Evolutionary conservation across 805 yeast species (phyloP).

Genomic region (Yarrowia deformans): DNA sequence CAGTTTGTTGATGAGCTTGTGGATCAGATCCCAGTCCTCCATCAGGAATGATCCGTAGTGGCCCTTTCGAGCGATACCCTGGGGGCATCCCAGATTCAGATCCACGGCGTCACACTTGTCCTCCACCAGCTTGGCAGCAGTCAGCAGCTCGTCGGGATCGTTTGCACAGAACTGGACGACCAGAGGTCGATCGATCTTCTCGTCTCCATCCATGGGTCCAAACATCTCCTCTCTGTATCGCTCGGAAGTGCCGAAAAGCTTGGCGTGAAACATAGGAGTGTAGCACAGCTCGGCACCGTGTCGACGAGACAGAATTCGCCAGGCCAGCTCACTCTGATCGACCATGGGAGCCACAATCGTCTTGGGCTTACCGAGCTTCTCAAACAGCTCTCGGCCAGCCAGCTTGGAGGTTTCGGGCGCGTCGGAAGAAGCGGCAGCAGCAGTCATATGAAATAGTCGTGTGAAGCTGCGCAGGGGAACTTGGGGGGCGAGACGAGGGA

Average conservation of each 20-base stretch:
- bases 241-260: constrained; percentile 82
- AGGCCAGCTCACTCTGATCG: constrained; percentile 93
- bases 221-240: constrained; percentile 79
- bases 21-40: constrained; percentile 94
- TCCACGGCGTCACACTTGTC: constrained; percentile 95
- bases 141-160: constrained; percentile 81
- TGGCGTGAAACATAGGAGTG: constrained; percentile 97
- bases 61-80: constrained; percentile 94
- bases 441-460: constrained; percentile 29
- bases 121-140: constrained; percentile 82
- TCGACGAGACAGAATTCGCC: constrained; percentile 85
- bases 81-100: constrained; percentile 96
- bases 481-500: constrained; percentile 8
- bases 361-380: constrained; percentile 73
- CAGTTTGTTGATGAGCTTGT: constrained; percentile 70
- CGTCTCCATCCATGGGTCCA: constrained; percentile 73
- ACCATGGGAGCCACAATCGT: constrained; percentile 98
- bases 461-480: constrained; percentile 31
- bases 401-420: constrained; percentile 45
- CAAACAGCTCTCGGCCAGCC: constrained; percentile 73
- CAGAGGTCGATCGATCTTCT: constrained; percentile 76
- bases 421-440: constrained; percentile 9
- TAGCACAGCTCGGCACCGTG: constrained; percentile 95
- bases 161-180: constrained; percentile 97
- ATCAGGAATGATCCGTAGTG: constrained; percentile 93